Percentiles rank a stretch among this genome's conserved stretches.
These are phyloP conservation scores for Lactifluus subvellereus DNA, from an alignment of 768 basidiomycete species.

Conservation along the genomic window DNA sequence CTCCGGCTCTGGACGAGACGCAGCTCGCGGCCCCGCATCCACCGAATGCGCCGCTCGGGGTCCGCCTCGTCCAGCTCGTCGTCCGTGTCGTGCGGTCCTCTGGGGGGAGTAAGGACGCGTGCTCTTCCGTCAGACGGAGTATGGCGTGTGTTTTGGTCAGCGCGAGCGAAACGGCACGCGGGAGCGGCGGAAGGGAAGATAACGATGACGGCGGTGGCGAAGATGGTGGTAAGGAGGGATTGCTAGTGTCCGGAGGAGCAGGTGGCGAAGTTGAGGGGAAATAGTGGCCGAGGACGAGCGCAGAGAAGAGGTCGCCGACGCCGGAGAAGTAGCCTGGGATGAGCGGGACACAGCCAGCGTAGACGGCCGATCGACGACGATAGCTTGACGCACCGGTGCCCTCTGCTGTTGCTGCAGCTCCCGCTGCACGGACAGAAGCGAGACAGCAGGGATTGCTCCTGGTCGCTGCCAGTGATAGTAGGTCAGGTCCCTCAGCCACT, in stretches of 20 bases:
- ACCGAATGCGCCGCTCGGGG: slow-evolving; percentile 57
- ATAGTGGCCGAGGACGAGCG: slow-evolving; percentile 86
- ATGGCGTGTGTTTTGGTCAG: slow-evolving; percentile 73
- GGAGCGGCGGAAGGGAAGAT: slow-evolving; percentile 35
- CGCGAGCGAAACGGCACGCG: slow-evolving; percentile 59
- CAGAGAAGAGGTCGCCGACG: slow-evolving; percentile 95
- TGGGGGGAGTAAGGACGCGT: slow-evolving; percentile 51
- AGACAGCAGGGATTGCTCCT: slow-evolving; percentile 61
- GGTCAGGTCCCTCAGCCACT: slow-evolving; percentile 52
- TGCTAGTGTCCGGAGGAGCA: slow-evolving; percentile 47
- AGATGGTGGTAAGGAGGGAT: background rate
- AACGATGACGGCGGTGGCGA: background rate
- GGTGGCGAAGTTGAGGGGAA: slow-evolving; percentile 86
- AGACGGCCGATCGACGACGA: slow-evolving; percentile 44
- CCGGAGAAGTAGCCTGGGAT: slow-evolving; percentile 95
- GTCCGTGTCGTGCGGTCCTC: slow-evolving; percentile 61
- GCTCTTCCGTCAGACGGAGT: slow-evolving; percentile 51
- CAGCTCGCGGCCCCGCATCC: slow-evolving; percentile 85
- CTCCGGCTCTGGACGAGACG: slow-evolving; percentile 74
- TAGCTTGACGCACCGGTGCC: slow-evolving; percentile 17
- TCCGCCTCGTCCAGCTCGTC: slow-evolving; percentile 67
- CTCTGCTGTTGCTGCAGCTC: slow-evolving; percentile 13
- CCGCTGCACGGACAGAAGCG: slow-evolving; percentile 45
- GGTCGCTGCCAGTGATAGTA: slow-evolving; percentile 33
- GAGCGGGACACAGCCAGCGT: slow-evolving; percentile 67